Base-by-base conservation (phyloP, 2,329 filamentous ascomycete species). In the Leptographium galeiforme region DNA sequence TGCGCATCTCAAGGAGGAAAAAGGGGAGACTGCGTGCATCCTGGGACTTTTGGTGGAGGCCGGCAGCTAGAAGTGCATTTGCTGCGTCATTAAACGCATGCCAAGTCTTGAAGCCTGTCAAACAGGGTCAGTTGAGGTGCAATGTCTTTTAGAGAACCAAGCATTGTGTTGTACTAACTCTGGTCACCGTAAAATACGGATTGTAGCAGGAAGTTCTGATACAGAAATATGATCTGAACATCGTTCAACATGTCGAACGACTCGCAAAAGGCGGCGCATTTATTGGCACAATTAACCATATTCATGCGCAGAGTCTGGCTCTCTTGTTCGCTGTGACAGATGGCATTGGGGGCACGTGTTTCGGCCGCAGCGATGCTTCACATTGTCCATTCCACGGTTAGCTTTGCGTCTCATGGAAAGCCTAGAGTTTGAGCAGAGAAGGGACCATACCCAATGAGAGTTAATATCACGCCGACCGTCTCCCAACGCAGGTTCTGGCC, bases 111-210 rank as follows among this genome's bases (percentile, higher is more conserved):
- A 52, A 52, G 32, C 50, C 45, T 46, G 46, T 14, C 41, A 38
- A 25, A 30, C 4, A 18, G 30, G 14, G 44, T 34, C 19, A 47
- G 44, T 14, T 7, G 12, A 30, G n/a, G n/a, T 10, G n/a, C 8
- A 11, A 45, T 14, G 19, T 8, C 14, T 32, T 13, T 5, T 1
- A 33, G 30, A 10, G 30, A 34, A 14, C 13, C 30, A 46, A 39
- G 18, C n/a, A 18, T 18, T 25, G 8, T 33, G 19, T 10, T 19
- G 7, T 6, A 46, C 33, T 33, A 13, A 40, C 50, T 55, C 38
- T 55, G 50, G 43, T 55, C 50, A 8, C 54, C 54, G 51, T 50
- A 53, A 46, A 53, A 55, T n/a, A 50, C 50, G 19, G 50, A 52
- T 32, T 53, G 48, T 14, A 55, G 43, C 14, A 55, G 30, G 14